Percentiles rank a stretch among this genome's conserved stretches.
Evolutionary conservation across 495 filamentous ascomycete genomes (phyloP).

Genomic region (Trichoderma virens): DNA sequence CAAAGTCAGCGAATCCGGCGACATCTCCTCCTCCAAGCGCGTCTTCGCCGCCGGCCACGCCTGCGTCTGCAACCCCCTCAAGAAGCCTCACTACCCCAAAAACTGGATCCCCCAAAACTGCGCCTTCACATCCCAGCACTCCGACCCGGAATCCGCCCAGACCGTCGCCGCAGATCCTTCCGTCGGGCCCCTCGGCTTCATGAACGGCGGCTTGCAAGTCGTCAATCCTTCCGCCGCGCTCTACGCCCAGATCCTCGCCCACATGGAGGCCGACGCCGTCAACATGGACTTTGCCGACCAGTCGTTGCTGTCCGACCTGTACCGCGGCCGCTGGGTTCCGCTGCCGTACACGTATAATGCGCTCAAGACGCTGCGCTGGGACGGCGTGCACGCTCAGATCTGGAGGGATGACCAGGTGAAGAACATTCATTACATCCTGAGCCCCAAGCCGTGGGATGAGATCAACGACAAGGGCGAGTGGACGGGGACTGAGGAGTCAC

Average conservation of each 20-base stretch:
- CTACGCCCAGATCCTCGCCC: slow-evolving; percentile 48
- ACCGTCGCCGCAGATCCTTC: slow-evolving; percentile 50
- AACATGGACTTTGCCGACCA: slow-evolving; percentile 73
- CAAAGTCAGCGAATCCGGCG: not conserved
- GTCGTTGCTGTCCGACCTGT: slow-evolving; percentile 58
- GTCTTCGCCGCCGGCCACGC: slow-evolving; percentile 72
- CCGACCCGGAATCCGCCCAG: slow-evolving; percentile 12
- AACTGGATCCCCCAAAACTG: slow-evolving; percentile 69
- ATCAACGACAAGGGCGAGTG: slow-evolving; percentile 5
- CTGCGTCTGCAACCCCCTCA: slow-evolving; percentile 74
- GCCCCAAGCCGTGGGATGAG: slow-evolving; percentile 77
- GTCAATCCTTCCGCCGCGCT: slow-evolving; percentile 51
- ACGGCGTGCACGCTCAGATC: slow-evolving; percentile 59
- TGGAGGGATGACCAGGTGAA: slow-evolving; percentile 72
- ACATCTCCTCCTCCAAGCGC: slow-evolving; percentile 19
- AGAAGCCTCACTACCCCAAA: slow-evolving; percentile 65
- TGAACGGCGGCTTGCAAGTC: slow-evolving; percentile 69
- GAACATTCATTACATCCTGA: slow-evolving; percentile 75
- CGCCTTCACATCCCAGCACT: slow-evolving; percentile 65
- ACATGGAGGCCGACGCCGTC: slow-evolving; percentile 35
- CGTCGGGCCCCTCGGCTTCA: slow-evolving; percentile 53
- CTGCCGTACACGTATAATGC: slow-evolving; percentile 79
- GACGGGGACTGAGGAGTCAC: slow-evolving; percentile 1
- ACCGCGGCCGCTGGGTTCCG: slow-evolving; percentile 59
- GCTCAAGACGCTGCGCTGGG: slow-evolving; percentile 65